A percentile compares a stretch with the other conserved stretches of the same genome.
Evolutionary conservation across 106 monocot species (phyloP).

Genomic region (Platanthera guangdongensis): DNA sequence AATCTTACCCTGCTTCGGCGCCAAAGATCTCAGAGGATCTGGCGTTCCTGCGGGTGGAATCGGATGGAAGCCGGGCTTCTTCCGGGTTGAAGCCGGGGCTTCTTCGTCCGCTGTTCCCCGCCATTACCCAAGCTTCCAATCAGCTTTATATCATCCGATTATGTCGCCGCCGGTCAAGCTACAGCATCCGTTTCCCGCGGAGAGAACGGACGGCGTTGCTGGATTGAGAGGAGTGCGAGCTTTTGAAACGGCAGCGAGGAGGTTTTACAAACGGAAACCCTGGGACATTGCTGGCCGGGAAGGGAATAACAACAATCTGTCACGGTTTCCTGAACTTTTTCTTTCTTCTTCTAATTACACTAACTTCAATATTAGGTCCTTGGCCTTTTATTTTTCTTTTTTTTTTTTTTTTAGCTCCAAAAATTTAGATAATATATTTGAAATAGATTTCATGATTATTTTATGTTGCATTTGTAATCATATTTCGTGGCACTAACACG

Average conservation of each 20-base stretch:
- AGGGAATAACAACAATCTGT: no score
- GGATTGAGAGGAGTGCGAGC: background rate
- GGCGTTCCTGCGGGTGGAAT: constrained; percentile 1
- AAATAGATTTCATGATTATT: no score
- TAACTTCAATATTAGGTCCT: no score
- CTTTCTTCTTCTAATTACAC: no score
- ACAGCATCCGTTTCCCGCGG: background rate
- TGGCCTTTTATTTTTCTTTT: no score
- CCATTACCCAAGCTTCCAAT: background rate
- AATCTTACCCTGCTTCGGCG: background rate
- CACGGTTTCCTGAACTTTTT: no score
- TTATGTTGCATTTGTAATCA: no score
- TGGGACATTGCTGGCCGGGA: background rate
- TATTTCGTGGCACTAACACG: no score
- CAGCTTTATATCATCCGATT: constrained; percentile 3
- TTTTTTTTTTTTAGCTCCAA: no score
- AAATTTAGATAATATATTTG: no score
- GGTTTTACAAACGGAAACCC: constrained; percentile 1
- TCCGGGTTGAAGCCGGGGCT: background rate
- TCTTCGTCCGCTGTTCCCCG: background rate
- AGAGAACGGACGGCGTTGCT: background rate
- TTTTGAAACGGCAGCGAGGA: background rate
- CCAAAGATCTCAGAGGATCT: background rate
- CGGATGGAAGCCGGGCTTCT: constrained; percentile 2
- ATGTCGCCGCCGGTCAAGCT: background rate